A percentile compares a stretch with the other conserved stretches of the same genome.
Evolutionary conservation across 768 basidiomycete genomes (phyloP).

Genomic region (Cystofilobasidium ferigula): DNA sequence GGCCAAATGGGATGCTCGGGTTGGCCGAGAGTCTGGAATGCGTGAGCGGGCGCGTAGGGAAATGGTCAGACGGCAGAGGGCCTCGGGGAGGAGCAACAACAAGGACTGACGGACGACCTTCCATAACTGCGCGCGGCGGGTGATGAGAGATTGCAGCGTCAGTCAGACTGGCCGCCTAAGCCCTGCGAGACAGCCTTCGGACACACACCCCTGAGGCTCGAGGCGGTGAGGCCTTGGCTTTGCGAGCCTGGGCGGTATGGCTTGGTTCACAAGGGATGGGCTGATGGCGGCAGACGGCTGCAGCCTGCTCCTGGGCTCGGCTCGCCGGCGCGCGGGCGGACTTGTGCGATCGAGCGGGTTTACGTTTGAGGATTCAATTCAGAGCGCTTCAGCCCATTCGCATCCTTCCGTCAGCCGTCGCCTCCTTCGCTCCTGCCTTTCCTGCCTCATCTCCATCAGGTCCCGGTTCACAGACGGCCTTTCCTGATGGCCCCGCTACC

Average conservation of each 20-base stretch:
- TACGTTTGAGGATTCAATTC: too few relatives aligned
- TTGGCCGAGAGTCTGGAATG: not conserved
- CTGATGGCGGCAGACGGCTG: too few relatives aligned
- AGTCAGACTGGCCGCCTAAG: not conserved
- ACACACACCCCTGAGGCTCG: not conserved
- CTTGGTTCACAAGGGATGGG: too few relatives aligned
- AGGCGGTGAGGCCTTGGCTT: not conserved
- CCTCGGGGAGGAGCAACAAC: not conserved
- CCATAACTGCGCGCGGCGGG: not conserved
- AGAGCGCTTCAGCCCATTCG: too few relatives aligned
- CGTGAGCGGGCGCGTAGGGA: not conserved
- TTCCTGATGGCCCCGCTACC: not conserved
- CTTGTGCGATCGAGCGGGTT: too few relatives aligned
- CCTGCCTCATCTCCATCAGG: not conserved
- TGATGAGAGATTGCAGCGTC: not conserved
- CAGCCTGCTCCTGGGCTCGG: too few relatives aligned
- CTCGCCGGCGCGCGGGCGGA: not conserved
- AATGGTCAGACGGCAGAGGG: not conserved
- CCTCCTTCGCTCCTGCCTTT: not conserved
- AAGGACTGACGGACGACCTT: not conserved
- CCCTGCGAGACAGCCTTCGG: too few relatives aligned
- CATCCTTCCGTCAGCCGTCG: too few relatives aligned
- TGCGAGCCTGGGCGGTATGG: not conserved
- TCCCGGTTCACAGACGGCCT: too few relatives aligned
- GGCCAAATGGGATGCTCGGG: constrained; percentile 80